phyloP scores from a whole-genome alignment of 23 red algal genomes.

The Gracilaria gracilis region DNA sequence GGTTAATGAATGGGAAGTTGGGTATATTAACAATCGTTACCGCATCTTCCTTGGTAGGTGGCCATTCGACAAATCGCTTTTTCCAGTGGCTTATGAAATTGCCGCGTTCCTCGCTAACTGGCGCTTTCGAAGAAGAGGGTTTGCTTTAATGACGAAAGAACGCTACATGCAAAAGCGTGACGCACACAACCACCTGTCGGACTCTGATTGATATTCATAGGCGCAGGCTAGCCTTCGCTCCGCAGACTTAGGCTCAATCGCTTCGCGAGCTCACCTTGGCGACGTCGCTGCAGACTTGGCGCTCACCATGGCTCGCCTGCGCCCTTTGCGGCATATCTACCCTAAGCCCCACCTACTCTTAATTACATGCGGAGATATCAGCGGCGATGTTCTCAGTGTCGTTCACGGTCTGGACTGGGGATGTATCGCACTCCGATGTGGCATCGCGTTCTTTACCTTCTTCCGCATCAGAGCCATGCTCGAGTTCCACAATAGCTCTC shows the following conservation, averaged over 20 bases:
- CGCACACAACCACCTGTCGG: not conserved
- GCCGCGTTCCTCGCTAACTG: conserved; percentile 42
- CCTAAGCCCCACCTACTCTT: not conserved
- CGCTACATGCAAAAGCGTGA: not conserved
- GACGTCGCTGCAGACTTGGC: not conserved
- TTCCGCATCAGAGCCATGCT: too few relatives aligned
- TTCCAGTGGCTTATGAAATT: conserved; percentile 18
- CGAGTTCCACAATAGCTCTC: too few relatives aligned
- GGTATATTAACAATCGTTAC: conserved; percentile 49
- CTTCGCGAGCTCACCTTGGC: not conserved
- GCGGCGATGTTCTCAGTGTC: too few relatives aligned
- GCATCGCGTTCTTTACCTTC: too few relatives aligned
- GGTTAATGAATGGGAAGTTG: conserved; percentile 47
- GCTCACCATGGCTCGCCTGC: too few relatives aligned
- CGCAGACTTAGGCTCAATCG: not conserved
- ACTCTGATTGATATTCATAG: too few relatives aligned
- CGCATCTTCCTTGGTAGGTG: conserved; percentile 38
- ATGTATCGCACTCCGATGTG: too few relatives aligned
- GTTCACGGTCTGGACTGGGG: too few relatives aligned
- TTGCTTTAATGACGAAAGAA: conserved; percentile 15
- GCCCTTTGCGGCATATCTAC: too few relatives aligned
- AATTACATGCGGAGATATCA: too few relatives aligned
- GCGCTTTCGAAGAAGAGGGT: conserved; percentile 11
- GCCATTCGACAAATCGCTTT: conserved; percentile 41
- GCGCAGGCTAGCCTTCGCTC: not conserved